phyloP scores from a whole-genome alignment of 2,329 filamentous ascomycete species.

The Hyphodiscus sp. region DNA sequence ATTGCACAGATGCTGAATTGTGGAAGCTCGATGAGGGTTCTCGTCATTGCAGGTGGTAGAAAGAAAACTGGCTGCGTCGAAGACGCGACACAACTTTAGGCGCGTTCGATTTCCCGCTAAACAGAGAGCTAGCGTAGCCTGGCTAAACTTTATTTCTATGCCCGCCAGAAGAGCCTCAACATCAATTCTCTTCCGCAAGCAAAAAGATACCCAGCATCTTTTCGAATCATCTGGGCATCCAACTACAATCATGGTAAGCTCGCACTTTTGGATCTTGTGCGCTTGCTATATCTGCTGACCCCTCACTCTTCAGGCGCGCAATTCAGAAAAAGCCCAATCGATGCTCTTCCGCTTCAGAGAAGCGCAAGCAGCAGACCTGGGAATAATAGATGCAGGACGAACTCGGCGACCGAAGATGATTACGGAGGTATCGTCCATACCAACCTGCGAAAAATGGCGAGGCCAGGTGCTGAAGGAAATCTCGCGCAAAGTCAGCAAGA shows the following conservation, averaged over 20 bases:
- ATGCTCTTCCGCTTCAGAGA: constrained; percentile 99
- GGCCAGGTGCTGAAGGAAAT: constrained; percentile 97
- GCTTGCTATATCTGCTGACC: constrained; percentile 7
- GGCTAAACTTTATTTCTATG: not conserved
- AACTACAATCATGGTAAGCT: constrained; percentile 26
- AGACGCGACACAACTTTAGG: constrained; percentile 5
- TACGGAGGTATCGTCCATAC: constrained; percentile 77
- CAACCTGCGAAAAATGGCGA: constrained; percentile 93
- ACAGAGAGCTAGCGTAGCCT: not conserved
- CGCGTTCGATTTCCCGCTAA: constrained; percentile 8
- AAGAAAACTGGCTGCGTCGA: constrained; percentile 4
- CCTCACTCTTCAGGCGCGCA: constrained; percentile 62
- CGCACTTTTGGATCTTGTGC: not conserved
- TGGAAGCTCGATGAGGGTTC: constrained; percentile 28
- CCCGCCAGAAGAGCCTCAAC: not conserved
- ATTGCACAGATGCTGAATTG: constrained; percentile 22
- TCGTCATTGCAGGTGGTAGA: constrained; percentile 30
- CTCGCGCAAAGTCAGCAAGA: constrained; percentile 90
- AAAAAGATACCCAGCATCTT: not conserved
- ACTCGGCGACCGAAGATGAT: constrained; percentile 87
- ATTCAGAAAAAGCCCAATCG: constrained; percentile 97
- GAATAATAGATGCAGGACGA: constrained; percentile 89
- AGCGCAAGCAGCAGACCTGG: constrained; percentile 89
- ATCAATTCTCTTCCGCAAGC: not conserved
- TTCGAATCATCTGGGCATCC: constrained; percentile 1